Evolutionary conservation across 306 rosid species (phyloP).

Genomic region (Lathyrus tuberosus): DNA sequence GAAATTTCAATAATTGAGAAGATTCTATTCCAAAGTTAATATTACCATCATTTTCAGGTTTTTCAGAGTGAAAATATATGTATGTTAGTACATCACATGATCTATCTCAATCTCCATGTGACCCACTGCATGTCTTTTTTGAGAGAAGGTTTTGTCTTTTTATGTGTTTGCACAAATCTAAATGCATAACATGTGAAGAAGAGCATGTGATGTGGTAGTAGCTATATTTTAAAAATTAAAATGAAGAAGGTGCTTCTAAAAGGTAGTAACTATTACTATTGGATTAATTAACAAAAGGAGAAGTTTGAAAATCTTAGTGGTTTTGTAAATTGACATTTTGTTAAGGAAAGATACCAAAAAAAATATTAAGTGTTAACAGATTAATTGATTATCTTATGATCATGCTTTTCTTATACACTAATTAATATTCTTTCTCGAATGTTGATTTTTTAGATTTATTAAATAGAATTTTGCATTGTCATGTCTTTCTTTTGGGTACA

Average conservation of each 20-base stretch:
- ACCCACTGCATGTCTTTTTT: constrained; percentile 50
- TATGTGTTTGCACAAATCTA: constrained; percentile 53
- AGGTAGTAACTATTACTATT: constrained; percentile 15
- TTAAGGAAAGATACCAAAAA: no score
- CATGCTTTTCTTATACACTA: no score
- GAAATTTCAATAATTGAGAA: constrained; percentile 46
- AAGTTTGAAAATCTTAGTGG: constrained; percentile 36
- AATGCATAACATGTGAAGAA: constrained; percentile 58
- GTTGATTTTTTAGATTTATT: no score
- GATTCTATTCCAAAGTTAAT: constrained; percentile 57
- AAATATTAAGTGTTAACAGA: no score
- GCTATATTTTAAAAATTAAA: constrained; percentile 27
- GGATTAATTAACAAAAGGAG: constrained; percentile 40
- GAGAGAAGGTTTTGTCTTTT: constrained; percentile 54
- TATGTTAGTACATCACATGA: constrained; percentile 54
- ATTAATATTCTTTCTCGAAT: no score
- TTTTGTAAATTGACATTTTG: not conserved
- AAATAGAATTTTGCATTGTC: no score
- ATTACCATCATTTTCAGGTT: constrained; percentile 45
- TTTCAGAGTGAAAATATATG: constrained; percentile 39
- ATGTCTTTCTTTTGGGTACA: no score
- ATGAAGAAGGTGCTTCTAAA: constrained; percentile 37
- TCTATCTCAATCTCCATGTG: constrained; percentile 60
- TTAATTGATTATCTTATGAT: no score
- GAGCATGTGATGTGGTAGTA: constrained; percentile 34